These are phyloP conservation scores for Microascus cirrosus DNA, from an alignment of 2,329 filamentous ascomycete genomes.

Conservation along the genomic window DNA sequence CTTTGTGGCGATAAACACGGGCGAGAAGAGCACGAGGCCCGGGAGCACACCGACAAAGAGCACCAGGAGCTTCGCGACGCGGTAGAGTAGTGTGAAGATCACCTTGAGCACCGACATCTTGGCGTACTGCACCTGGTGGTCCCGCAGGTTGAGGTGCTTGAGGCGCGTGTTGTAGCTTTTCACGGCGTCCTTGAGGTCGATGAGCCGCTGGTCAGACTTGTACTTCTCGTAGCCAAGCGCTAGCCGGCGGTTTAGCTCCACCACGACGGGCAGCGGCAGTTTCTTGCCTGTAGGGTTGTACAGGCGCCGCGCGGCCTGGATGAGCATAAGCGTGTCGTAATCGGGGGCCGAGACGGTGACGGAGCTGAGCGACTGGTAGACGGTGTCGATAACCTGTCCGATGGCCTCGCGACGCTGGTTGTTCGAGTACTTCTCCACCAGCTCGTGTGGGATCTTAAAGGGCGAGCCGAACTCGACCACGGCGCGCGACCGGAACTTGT, in stretches of 20 bases:
- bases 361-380: constrained; percentile 73
- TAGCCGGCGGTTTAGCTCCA: constrained; percentile 85
- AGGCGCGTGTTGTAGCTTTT: constrained; percentile 80
- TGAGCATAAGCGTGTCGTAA: constrained; percentile 93
- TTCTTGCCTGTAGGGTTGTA: constrained; percentile 95
- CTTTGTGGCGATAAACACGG: constrained; percentile 77
- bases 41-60: constrained; percentile 75
- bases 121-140: constrained; percentile 91
- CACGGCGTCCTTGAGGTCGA: constrained; percentile 63
- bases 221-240: constrained; percentile 87
- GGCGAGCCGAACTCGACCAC: constrained; percentile 92
- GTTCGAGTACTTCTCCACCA: constrained; percentile 76
- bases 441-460: constrained; percentile 69
- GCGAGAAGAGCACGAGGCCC: constrained; percentile 76
- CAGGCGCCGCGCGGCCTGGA: constrained; percentile 83
- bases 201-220: constrained; percentile 80
- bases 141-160: constrained; percentile 73
- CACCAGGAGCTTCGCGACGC: constrained; percentile 64
- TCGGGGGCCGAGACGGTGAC: constrained; percentile 90
- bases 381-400: constrained; percentile 70
- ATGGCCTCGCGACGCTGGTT: constrained; percentile 82
- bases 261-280: constrained; percentile 79
- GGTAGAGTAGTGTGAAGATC: constrained; percentile 66
- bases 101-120: constrained; percentile 71
- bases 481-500: constrained; percentile 94